A percentile compares a stretch with the other conserved stretches of the same genome.
phyloP scores from a whole-genome alignment of 2,329 filamentous ascomycete genomes.

The Bertia moriformis region DNA sequence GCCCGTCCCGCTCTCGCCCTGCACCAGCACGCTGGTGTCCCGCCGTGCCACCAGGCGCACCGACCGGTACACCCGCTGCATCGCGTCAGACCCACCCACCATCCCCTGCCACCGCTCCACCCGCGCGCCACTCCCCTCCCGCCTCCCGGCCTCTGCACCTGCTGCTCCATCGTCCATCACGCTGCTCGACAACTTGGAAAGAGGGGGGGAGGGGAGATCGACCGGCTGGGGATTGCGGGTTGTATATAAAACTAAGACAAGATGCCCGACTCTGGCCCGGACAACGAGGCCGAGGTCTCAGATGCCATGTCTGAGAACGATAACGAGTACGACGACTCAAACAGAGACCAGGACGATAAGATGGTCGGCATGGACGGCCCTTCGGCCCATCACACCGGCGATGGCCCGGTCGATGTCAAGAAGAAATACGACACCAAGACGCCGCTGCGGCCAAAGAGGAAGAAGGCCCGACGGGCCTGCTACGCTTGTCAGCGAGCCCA shows the following conservation, averaged over 20 bases:
- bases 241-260: conserved; percentile 36
- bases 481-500: conserved; percentile 95
- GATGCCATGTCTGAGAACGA: conserved; percentile 45
- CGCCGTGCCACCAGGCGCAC: no score
- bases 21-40: no score
- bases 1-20: no score
- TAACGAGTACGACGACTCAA: conserved; percentile 34
- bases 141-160: background rate
- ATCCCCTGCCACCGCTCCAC: background rate
- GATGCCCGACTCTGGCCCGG: conserved; percentile 39
- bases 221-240: background rate
- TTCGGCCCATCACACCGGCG: conserved; percentile 25
- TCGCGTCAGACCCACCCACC: background rate
- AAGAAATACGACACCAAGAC: conserved; percentile 76
- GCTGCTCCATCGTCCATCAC: background rate
- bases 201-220: background rate
- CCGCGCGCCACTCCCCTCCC: background rate
- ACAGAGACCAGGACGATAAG: conserved; percentile 33
- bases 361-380: conserved; percentile 30
- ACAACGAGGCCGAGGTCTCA: conserved; percentile 38
- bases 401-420: conserved; percentile 33
- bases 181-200: background rate
- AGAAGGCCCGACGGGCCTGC: conserved; percentile 90
- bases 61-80: no score
- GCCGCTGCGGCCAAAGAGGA: conserved; percentile 72